Conservation (phyloP, 83 land plant species). For the Thuja plicata region DNA sequence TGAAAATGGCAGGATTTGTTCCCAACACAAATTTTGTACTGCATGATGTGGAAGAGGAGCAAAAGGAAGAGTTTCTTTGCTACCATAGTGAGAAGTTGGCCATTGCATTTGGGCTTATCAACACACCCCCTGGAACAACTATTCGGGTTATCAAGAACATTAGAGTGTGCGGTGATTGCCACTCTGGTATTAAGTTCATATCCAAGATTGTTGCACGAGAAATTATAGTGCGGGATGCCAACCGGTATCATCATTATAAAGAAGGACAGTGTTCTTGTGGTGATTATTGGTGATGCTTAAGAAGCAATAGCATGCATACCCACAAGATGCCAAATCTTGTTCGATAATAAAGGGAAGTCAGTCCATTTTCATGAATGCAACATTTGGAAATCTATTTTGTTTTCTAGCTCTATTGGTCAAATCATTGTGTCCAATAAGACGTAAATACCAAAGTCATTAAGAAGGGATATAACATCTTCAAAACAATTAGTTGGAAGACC, state of each 20-base stretch:
- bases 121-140: not conserved
- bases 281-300: not conserved
- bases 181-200: not conserved
- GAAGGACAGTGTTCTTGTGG: conserved; percentile 9
- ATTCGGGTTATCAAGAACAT: conserved; percentile 5
- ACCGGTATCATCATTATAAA: conserved; percentile 1
- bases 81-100: conserved; percentile 4
- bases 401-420: not conserved
- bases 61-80: not conserved
- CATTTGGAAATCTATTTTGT: not conserved
- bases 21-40: not conserved
- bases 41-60: conserved; percentile 9
- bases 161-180: conserved; percentile 7
- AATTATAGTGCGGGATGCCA: not conserved
- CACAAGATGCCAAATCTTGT: not conserved
- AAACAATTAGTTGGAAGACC: not conserved
- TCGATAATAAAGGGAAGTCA: not conserved
- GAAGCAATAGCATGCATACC: not conserved
- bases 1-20: not conserved
- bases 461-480: not conserved
- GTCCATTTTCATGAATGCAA: not conserved
- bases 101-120: conserved; percentile 7
- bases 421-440: not conserved
- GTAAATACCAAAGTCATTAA: not conserved
- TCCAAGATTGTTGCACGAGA: not conserved